Percentiles rank a stretch among this genome's conserved stretches.
Evolutionary conservation across 2,329 filamentous ascomycete species (phyloP).

Genomic region (Fusarium nanum): DNA sequence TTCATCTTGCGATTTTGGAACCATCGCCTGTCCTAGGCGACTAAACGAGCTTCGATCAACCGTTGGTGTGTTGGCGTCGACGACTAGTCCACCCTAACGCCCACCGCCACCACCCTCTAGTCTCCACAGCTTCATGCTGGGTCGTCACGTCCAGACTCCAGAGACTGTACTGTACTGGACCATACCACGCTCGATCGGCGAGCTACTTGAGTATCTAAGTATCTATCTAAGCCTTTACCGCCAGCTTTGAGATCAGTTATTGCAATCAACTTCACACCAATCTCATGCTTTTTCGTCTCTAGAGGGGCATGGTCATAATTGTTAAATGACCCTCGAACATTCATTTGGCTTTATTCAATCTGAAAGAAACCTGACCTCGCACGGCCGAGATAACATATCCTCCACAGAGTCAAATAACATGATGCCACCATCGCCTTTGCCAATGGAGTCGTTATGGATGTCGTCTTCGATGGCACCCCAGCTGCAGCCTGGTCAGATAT

Average conservation of each 20-base stretch:
- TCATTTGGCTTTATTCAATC: constrained; percentile 56
- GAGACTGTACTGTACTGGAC: constrained; percentile 21
- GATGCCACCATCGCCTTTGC: constrained; percentile 50
- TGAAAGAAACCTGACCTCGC: constrained; percentile 59
- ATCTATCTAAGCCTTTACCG: constrained; percentile 31
- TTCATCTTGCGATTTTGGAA: constrained; percentile 42
- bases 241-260: constrained; percentile 14
- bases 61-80: constrained; percentile 47
- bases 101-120: constrained; percentile 43
- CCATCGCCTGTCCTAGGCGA: constrained; percentile 43
- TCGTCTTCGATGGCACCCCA: constrained; percentile 43
- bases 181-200: constrained; percentile 32
- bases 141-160: constrained; percentile 37
- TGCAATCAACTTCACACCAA: constrained; percentile 20
- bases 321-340: constrained; percentile 60
- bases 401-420: constrained; percentile 52
- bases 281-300: constrained; percentile 5
- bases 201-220: constrained; percentile 24
- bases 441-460: constrained; percentile 49
- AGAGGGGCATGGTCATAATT: constrained; percentile 13
- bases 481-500: constrained; percentile 61
- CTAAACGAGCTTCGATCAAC: constrained; percentile 47
- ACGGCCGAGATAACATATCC: constrained; percentile 58
- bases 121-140: constrained; percentile 45
- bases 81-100: constrained; percentile 44